Evolutionary conservation across 2,329 filamentous ascomycete genomes (phyloP), one percentile per base, ranked within the genome.

Genomic region (Didymella keratinophila): DNA sequence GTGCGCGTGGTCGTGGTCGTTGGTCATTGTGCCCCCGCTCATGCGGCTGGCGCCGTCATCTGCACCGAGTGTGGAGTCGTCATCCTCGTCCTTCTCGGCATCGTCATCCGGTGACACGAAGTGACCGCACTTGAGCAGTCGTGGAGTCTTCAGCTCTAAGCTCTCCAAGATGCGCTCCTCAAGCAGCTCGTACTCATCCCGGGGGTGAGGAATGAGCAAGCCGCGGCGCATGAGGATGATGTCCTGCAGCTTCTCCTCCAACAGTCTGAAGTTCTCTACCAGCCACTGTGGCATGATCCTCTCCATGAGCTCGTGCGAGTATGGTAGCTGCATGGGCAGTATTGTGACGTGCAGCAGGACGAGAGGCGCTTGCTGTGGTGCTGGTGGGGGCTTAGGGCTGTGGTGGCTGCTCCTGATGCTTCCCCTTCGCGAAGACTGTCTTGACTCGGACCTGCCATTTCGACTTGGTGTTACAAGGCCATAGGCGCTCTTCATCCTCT

Each of bases 331-430:
- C 10, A 92, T 81, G 0, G 91, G 90, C 5, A 95, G 79, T 0
- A 94, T 80, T 0, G 90, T 93, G 34, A 91, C 88, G 67, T 95
- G 91, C 4, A 95, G 81, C 45, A 95, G 80, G 1, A 95, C 89
- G 2, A 95, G 82, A 2, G 91, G 91, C n/a, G 81, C 81, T 59
- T 85, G 82, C 73, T 82, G 72, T 12, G 72, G 73, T 27, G 70
- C 68, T 11, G 71, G 67, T 41, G 67, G 64, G 10, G 70, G 68
- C 44, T 64, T 62, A 6, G 72, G 70, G 41, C 69, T 72, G 34
- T 71, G 65, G 39, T 66, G 65, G 5, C 72, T 70, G 5, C 72
- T 70, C n/a, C 65, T 57, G 25, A 68, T 43, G 52, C 69, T 73
- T 36, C 63, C 65, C 45, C 71, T 66, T 20, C 67, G 67, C 21